Percentiles rank a stretch among this genome's conserved stretches.
phyloP scores from a whole-genome alignment of 2,329 filamentous ascomycete genomes.

The Penicillium nordicum region DNA sequence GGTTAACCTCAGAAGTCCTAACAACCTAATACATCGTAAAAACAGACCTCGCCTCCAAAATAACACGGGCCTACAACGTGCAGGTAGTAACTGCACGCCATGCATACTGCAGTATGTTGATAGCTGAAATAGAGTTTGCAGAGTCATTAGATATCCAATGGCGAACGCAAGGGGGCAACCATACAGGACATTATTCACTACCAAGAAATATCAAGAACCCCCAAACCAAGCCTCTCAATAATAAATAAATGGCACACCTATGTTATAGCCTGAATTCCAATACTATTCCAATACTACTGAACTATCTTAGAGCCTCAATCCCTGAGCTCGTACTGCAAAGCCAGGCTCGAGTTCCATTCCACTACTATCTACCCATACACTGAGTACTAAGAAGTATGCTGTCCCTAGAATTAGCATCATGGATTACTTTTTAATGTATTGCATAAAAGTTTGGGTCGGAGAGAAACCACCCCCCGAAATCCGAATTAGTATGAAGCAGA shows the following conservation, averaged over 20 bases:
- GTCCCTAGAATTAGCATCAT: neutral
- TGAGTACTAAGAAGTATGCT: neutral
- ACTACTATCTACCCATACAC: neutral
- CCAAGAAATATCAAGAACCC: neutral
- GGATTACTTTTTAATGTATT: neutral
- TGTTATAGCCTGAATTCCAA: neutral
- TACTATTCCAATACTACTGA: neutral
- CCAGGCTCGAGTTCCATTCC: neutral
- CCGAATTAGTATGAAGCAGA: slow-evolving; percentile 9
- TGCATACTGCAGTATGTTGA: slow-evolving; percentile 15
- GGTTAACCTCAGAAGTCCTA: neutral
- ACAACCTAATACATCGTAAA: neutral
- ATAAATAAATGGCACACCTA: neutral
- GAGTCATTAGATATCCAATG: slow-evolving; percentile 1
- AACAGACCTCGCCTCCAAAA: neutral
- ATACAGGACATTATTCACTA: neutral
- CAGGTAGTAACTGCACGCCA: slow-evolving; percentile 13
- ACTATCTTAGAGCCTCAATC: neutral
- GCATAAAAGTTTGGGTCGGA: neutral
- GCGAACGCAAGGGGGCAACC: slow-evolving; percentile 12
- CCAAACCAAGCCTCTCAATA: neutral
- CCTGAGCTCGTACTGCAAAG: neutral
- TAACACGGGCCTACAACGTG: neutral
- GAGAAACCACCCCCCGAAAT: neutral
- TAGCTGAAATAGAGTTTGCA: slow-evolving; percentile 5